Percentiles rank a stretch among this genome's conserved stretches.
phyloP scores from a whole-genome alignment of 2,329 filamentous ascomycete species.

The Pyrenochaeta sp. region DNA sequence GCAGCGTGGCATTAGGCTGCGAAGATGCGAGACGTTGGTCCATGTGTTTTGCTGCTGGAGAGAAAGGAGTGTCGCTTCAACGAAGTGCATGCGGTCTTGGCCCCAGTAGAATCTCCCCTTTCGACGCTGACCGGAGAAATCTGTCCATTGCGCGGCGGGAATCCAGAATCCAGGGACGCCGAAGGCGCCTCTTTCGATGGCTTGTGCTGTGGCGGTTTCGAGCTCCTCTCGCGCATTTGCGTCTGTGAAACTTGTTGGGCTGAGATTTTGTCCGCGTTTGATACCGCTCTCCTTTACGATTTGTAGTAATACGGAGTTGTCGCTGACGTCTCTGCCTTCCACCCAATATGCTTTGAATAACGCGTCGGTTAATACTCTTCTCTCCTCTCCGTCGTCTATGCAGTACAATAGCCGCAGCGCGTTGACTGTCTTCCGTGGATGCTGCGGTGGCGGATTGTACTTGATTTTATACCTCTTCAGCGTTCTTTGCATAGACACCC shows the following conservation, averaged over 20 bases:
- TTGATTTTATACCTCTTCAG: conserved; percentile 39
- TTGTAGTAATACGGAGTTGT: conserved; percentile 29
- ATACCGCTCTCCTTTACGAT: conserved; percentile 39
- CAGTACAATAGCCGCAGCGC: conserved; percentile 41
- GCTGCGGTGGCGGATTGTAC: conserved; percentile 42
- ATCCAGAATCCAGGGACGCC: conserved; percentile 49
- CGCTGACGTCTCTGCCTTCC: conserved; percentile 37
- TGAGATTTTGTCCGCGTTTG: conserved; percentile 10
- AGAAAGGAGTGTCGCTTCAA: conserved; percentile 39
- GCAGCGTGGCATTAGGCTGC: conserved; percentile 35
- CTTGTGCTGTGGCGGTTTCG: conserved; percentile 35
- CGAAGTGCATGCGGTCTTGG: conserved; percentile 49
- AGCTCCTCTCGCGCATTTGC: conserved; percentile 31
- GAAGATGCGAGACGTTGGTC: conserved; percentile 21
- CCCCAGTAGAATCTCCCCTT: conserved; percentile 45
- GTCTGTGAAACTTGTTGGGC: conserved; percentile 24
- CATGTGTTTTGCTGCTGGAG: conserved; percentile 9
- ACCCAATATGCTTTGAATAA: conserved; percentile 48
- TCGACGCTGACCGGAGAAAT: conserved; percentile 17
- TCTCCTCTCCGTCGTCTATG: conserved; percentile 26
- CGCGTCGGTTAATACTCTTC: conserved; percentile 29
- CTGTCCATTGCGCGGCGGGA: conserved; percentile 28
- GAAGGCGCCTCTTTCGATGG: conserved; percentile 45
- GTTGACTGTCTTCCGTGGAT: conserved; percentile 45
- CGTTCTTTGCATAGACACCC: conserved; percentile 39